These are phyloP conservation scores for Cladobotryum mycophilum DNA, from an alignment of 2,329 filamentous ascomycete genomes.

Conservation along the genomic window DNA sequence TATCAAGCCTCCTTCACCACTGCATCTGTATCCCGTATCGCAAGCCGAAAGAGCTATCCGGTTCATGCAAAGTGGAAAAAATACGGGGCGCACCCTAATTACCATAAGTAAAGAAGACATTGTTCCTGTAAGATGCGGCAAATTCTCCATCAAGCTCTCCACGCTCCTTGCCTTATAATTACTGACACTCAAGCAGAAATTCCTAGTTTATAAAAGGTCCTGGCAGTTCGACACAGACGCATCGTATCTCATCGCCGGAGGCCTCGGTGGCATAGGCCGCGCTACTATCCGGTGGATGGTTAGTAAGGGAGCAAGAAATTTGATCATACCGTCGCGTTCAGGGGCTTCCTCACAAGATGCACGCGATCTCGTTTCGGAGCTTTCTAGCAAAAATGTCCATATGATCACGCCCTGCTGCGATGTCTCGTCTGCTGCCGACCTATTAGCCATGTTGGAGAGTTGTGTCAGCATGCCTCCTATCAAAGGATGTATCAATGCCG, in stretches of 20 bases:
- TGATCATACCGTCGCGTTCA: constrained; percentile 25
- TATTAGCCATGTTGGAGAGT: constrained; percentile 7
- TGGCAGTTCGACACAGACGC: constrained; percentile 7
- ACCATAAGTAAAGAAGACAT: background rate
- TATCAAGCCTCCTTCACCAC: background rate
- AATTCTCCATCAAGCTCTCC: no score
- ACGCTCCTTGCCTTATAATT: no score
- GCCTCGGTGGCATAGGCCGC: constrained; percentile 19
- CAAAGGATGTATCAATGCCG: constrained; percentile 22
- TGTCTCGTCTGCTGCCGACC: constrained; percentile 9
- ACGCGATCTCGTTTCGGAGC: constrained; percentile 12
- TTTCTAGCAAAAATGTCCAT: background rate
- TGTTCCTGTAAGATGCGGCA: constrained; percentile 1
- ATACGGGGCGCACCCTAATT: background rate
- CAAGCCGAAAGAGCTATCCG: constrained; percentile 11
- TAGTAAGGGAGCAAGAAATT: constrained; percentile 16
- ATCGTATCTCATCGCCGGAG: constrained; percentile 20
- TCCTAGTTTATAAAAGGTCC: background rate
- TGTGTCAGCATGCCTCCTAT: constrained; percentile 16
- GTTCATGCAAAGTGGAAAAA: constrained; percentile 10
- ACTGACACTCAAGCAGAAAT: constrained; percentile 1
- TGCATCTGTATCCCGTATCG: constrained; percentile 1
- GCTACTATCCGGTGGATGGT: constrained; percentile 15
- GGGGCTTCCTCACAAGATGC: constrained; percentile 16
- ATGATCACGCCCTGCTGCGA: constrained; percentile 14